Conservation (phyloP, 331 rosid genomes). For the Pyracantha coccinea region DNA sequence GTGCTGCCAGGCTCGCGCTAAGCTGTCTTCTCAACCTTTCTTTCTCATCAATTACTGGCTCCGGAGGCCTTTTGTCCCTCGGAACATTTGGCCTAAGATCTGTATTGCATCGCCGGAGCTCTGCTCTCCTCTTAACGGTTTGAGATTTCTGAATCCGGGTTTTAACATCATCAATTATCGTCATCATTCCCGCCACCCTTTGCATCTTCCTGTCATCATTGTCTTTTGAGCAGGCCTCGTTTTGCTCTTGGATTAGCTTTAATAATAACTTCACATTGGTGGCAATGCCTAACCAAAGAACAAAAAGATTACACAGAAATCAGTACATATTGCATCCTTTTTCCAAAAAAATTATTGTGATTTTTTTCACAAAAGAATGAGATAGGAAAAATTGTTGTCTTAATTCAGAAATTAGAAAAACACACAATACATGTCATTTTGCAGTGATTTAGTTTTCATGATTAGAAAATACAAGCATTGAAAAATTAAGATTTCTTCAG, state of each 20-base stretch:
- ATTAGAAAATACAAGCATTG: neutral
- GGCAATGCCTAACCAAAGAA: slow-evolving; percentile 44
- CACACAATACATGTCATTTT: neutral
- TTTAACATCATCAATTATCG: slow-evolving; percentile 62
- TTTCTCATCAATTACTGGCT: slow-evolving; percentile 56
- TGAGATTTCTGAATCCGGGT: slow-evolving; percentile 54
- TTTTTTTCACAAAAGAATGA: neutral
- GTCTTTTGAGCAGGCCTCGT: slow-evolving; percentile 45
- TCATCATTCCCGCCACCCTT: slow-evolving; percentile 80
- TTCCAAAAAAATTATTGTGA: neutral
- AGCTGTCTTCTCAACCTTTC: slow-evolving; percentile 68
- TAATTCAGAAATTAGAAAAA: neutral
- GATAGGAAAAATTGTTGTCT: neutral
- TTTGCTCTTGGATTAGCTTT: slow-evolving; percentile 72
- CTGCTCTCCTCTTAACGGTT: slow-evolving; percentile 31
- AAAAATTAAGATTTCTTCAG: neutral
- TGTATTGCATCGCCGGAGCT: slow-evolving; percentile 71
- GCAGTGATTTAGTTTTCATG: neutral
- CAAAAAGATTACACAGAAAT: neutral
- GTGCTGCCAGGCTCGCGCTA: slow-evolving; percentile 52
- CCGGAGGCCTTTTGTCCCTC: slow-evolving; percentile 41
- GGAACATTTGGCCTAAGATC: slow-evolving; percentile 53
- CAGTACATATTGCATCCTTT: neutral
- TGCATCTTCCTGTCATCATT: slow-evolving; percentile 45
- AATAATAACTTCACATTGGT: slow-evolving; percentile 55